Conservation (phyloP, 1,139 yeast species). For the Lodderomyces beijingensis region DNA sequence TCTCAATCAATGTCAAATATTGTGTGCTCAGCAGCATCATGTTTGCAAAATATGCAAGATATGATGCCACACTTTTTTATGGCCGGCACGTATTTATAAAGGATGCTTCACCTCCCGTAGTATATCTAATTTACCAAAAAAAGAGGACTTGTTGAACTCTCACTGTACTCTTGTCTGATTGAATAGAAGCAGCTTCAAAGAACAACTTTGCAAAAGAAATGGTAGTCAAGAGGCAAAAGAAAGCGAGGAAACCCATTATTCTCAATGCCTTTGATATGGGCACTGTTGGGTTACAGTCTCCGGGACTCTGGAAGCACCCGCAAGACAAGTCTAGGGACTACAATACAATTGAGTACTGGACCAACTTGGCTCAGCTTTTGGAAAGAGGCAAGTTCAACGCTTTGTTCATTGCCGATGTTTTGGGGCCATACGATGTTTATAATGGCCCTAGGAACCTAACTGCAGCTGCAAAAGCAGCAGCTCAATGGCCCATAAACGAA, state of each 20-base stretch:
- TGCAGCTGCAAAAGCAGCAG: constrained; percentile 35
- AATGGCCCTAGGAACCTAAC: constrained; percentile 32
- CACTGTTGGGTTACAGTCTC: constrained; percentile 32
- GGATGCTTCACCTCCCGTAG: background rate
- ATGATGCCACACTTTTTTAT: constrained; percentile 2
- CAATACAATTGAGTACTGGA: constrained; percentile 42
- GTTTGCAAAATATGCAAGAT: background rate
- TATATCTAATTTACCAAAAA: background rate
- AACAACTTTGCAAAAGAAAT: too few relatives aligned
- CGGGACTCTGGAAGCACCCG: constrained; percentile 42
- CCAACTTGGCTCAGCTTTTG: constrained; percentile 36
- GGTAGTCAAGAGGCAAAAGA: constrained; percentile 13
- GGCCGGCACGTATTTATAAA: background rate
- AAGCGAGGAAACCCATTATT: constrained; percentile 19
- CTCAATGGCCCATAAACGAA: constrained; percentile 40
- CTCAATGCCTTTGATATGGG: constrained; percentile 40
- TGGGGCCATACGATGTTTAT: constrained; percentile 40
- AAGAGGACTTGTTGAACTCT: too few relatives aligned
- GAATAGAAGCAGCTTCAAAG: too few relatives aligned
- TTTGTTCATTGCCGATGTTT: constrained; percentile 42
- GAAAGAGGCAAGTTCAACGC: constrained; percentile 44
- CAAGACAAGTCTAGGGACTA: constrained; percentile 30
- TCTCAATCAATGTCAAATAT: too few relatives aligned
- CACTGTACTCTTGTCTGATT: too few relatives aligned
- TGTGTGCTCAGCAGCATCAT: too few relatives aligned